Percentiles rank a stretch among this genome's conserved stretches.
Evolutionary conservation across 257 asterid species (phyloP).

Genomic region (Apocynum venetum): DNA sequence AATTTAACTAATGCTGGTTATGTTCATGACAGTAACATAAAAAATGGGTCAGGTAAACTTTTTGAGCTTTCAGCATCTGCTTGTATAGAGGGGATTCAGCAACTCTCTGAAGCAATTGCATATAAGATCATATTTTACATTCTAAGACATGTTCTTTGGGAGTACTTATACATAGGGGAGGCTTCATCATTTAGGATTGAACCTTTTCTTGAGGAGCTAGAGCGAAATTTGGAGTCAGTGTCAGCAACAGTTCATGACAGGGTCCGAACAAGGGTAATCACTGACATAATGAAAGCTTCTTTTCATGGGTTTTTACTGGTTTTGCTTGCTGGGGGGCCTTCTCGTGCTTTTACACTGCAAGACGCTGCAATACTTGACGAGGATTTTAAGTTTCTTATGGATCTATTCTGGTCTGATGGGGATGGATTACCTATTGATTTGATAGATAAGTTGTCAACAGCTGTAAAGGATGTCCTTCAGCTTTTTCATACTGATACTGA

Average conservation of each 20-base stretch:
- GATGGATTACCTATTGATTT: constrained; percentile 85
- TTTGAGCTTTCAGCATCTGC: constrained; percentile 61
- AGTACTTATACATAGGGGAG: constrained; percentile 62
- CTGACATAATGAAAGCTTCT: constrained; percentile 79
- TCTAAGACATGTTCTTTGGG: constrained; percentile 51
- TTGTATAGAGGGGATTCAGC: constrained; percentile 71
- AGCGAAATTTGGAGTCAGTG: constrained; percentile 60
- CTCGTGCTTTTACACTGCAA: constrained; percentile 52
- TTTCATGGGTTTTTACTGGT: constrained; percentile 77
- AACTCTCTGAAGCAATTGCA: constrained; percentile 71
- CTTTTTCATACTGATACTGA: constrained; percentile 51
- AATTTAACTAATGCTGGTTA: constrained; percentile 52
- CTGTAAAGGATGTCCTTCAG: constrained; percentile 44
- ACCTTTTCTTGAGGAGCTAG: constrained; percentile 82
- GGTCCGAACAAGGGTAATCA: constrained; percentile 77
- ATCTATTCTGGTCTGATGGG: constrained; percentile 91
- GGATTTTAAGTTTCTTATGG: constrained; percentile 66
- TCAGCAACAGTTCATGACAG: constrained; percentile 76
- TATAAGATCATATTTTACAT: constrained; percentile 70
- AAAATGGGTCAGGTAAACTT: constrained; percentile 33
- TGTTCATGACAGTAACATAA: constrained; percentile 33
- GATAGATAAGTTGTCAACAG: constrained; percentile 51
- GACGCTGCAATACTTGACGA: constrained; percentile 58
- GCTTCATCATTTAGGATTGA: constrained; percentile 76
- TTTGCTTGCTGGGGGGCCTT: constrained; percentile 78